phyloP scores from a whole-genome alignment of 495 filamentous ascomycete genomes.

The Tuber brumale region DNA sequence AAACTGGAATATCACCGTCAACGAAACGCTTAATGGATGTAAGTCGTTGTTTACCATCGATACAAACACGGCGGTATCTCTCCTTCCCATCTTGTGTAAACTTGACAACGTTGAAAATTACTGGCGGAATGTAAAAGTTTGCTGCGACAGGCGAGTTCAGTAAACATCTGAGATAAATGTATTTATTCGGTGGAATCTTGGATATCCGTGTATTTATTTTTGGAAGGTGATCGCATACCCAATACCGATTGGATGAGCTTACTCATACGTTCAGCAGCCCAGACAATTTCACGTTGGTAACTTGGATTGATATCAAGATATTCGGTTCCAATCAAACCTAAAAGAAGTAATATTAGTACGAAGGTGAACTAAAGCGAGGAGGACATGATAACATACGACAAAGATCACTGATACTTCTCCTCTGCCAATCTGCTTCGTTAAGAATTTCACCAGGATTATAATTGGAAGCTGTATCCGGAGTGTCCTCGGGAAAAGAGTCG shows the following conservation, averaged over 20 bases:
- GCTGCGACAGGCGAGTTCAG: constrained; percentile 27
- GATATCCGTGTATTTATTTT: neutral
- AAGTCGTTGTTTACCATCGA: constrained; percentile 52
- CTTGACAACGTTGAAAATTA: constrained; percentile 48
- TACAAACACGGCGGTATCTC: constrained; percentile 41
- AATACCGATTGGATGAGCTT: constrained; percentile 47
- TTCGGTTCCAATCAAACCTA: constrained; percentile 42
- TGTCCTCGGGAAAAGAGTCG: neutral
- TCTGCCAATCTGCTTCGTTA: constrained; percentile 2
- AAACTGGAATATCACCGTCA: constrained; percentile 46
- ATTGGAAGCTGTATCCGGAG: neutral
- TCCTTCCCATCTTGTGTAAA: constrained; percentile 17
- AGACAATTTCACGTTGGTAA: constrained; percentile 50
- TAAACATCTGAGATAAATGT: neutral
- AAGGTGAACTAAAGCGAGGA: neutral
- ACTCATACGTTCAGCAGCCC: constrained; percentile 43
- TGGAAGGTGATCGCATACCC: constrained; percentile 34
- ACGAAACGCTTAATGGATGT: constrained; percentile 48
- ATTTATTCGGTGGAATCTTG: neutral
- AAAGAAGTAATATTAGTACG: constrained; percentile 1
- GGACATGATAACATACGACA: neutral
- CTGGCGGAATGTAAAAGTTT: constrained; percentile 49
- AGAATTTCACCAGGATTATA: neutral
- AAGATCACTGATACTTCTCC: constrained; percentile 3
- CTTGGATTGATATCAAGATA: constrained; percentile 47